These are phyloP conservation scores for Dothideomycetes sp. DNA, from an alignment of 2,329 filamentous ascomycete genomes.

Conservation along the genomic window DNA sequence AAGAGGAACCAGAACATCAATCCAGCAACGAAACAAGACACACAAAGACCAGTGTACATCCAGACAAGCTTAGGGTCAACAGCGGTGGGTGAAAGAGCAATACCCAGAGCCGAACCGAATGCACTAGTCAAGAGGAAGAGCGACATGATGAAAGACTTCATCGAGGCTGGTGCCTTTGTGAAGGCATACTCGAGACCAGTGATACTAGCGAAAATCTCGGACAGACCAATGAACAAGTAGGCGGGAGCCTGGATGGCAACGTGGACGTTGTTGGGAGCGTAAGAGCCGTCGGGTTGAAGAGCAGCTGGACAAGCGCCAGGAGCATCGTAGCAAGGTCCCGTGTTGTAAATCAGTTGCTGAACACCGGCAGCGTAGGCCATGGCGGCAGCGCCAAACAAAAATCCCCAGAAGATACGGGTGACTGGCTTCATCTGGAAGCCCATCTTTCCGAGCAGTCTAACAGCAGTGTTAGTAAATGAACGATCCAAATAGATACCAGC, in stretches of 20 bases:
- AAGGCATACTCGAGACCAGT: constrained; percentile 41
- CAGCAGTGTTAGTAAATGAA: no score
- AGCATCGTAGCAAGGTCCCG: constrained; percentile 43
- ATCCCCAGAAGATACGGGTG: constrained; percentile 45
- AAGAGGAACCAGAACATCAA: constrained; percentile 24
- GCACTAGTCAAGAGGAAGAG: constrained; percentile 54
- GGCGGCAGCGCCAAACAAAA: constrained; percentile 43
- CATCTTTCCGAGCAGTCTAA: constrained; percentile 33
- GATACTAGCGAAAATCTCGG: constrained; percentile 39
- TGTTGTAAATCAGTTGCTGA: constrained; percentile 47
- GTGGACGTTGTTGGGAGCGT: constrained; percentile 34
- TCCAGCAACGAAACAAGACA: constrained; percentile 17
- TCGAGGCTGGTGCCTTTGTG: constrained; percentile 36
- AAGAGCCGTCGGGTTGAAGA: constrained; percentile 23
- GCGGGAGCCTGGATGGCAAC: constrained; percentile 38
- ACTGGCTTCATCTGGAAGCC: constrained; percentile 40
- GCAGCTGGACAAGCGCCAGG: constrained; percentile 32
- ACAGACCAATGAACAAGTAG: constrained; percentile 37
- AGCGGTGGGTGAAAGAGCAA: constrained; percentile 51
- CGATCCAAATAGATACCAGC: no score
- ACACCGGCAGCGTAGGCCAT: constrained; percentile 49
- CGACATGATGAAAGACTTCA: constrained; percentile 44
- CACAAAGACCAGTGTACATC: constrained; percentile 38
- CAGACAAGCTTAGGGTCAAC: constrained; percentile 57
- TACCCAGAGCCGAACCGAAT: constrained; percentile 50